Percentiles rank a stretch among this genome's conserved stretches.
phyloP scores from a whole-genome alignment of 148 eudicot species.

The Camellia granthamiana region DNA sequence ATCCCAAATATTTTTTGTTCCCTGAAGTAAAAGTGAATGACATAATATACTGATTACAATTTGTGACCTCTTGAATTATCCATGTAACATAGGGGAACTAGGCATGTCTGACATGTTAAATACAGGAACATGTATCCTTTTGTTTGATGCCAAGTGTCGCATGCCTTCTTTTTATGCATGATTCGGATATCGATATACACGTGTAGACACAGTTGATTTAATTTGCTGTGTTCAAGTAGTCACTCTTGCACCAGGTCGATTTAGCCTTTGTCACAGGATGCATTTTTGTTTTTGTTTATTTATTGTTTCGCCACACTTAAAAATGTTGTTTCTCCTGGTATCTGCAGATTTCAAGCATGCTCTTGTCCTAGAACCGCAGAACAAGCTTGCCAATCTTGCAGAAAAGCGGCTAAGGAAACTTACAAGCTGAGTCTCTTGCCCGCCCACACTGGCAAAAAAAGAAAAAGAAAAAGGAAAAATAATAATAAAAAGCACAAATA shows the following conservation, averaged over 20 bases:
- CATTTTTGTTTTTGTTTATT: not conserved
- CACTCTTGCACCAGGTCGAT: not conserved
- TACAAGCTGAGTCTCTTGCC: constrained; percentile 26
- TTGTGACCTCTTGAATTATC: not conserved
- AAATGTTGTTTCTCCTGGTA: constrained; percentile 8
- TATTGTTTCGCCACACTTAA: not conserved
- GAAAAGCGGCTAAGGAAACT: constrained; percentile 74
- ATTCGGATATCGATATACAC: not conserved
- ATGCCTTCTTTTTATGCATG: not conserved
- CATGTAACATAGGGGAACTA: not conserved
- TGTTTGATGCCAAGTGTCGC: not conserved
- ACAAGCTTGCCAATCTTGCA: constrained; percentile 58
- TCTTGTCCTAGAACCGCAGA: constrained; percentile 85
- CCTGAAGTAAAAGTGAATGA: not conserved
- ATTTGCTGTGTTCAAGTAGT: not conserved
- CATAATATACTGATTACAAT: not conserved
- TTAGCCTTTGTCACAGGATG: not conserved
- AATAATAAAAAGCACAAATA: not conserved
- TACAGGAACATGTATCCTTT: not conserved
- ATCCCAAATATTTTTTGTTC: not conserved
- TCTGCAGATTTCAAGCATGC: constrained; percentile 89
- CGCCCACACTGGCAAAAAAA: not conserved
- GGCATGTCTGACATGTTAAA: not conserved
- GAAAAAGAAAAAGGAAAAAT: no score
- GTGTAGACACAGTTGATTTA: not conserved